Percentiles rank a stretch among this genome's conserved stretches.
Evolutionary conservation across 2,329 filamentous ascomycete genomes (phyloP).

Genomic region (Ophiostoma novo-ulmi): DNA sequence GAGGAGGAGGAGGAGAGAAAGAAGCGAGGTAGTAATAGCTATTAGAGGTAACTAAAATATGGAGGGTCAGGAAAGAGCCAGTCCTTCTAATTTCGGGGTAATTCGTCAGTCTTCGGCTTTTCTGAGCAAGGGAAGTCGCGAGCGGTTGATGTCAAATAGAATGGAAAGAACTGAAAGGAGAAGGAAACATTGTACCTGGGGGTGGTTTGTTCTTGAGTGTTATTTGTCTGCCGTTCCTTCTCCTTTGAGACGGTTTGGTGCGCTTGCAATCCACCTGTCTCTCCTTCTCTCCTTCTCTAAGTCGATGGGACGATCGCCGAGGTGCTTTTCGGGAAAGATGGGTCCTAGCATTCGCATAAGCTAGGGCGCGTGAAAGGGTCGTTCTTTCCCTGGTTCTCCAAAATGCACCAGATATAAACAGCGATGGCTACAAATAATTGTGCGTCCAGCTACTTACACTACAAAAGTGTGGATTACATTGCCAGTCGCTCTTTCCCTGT

Average conservation of each 20-base stretch:
- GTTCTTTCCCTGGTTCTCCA: constrained; percentile 11
- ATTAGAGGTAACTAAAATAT: background rate
- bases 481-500: constrained; percentile 1
- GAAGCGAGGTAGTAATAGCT: background rate
- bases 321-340: constrained; percentile 27
- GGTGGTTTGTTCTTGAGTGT: constrained; percentile 15
- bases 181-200: constrained; percentile 12
- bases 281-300: constrained; percentile 2
- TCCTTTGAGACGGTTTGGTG: constrained; percentile 14
- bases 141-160: constrained; percentile 13
- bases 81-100: constrained; percentile 13
- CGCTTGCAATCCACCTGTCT: background rate
- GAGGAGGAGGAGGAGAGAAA: background rate
- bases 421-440: background rate
- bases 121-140: constrained; percentile 17
- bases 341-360: background rate
- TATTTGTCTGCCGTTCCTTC: constrained; percentile 16
- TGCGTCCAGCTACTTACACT: background rate
- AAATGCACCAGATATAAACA: background rate
- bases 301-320: constrained; percentile 26
- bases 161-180: background rate
- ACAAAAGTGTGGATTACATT: background rate
- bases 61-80: constrained; percentile 10
- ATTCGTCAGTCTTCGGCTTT: constrained; percentile 3
- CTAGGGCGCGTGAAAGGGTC: constrained; percentile 2